Evolutionary conservation across 257 asterid genomes (phyloP).

Genomic region (Solanum etuberosum): DNA sequence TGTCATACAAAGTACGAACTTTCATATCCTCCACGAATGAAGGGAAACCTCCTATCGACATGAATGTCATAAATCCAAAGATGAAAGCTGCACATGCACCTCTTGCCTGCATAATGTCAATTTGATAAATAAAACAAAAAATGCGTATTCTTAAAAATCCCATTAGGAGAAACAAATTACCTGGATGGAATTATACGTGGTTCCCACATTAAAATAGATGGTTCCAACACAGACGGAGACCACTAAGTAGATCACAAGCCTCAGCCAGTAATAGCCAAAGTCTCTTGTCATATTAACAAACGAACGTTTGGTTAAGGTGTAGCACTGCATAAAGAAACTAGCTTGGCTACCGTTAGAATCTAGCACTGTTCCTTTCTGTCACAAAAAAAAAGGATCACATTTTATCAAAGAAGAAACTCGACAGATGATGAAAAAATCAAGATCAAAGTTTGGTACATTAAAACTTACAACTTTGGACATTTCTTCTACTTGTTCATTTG

Average conservation of each 20-base stretch:
- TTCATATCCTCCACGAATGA: conserved; percentile 98
- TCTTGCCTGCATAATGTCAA: conserved; percentile 52
- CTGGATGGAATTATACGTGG: conserved; percentile 74
- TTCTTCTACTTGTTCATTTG: conserved; percentile 50
- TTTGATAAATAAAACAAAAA: background rate
- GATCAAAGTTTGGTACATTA: background rate
- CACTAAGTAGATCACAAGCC: conserved; percentile 74
- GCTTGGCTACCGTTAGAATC: conserved; percentile 98
- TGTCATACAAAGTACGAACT: conserved; percentile 15
- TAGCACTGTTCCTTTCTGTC: conserved; percentile 80
- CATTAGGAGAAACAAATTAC: conserved; percentile 18
- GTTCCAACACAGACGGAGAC: conserved; percentile 90
- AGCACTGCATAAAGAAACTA: conserved; percentile 81
- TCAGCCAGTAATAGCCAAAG: conserved; percentile 95
- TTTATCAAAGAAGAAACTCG: background rate
- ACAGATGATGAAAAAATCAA: background rate
- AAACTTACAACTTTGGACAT: conserved; percentile 76
- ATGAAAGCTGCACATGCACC: conserved; percentile 93
- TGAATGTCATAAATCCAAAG: conserved; percentile 86
- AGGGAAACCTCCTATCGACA: conserved; percentile 98
- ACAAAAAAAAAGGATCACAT: background rate
- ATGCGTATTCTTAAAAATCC: background rate
- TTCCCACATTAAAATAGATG: conserved; percentile 75
- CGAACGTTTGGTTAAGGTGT: conserved; percentile 72
- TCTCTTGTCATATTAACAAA: conserved; percentile 92